These are phyloP conservation scores for Elsinoe australis DNA, from an alignment of 2,329 filamentous ascomycete genomes.

Conservation along the genomic window DNA sequence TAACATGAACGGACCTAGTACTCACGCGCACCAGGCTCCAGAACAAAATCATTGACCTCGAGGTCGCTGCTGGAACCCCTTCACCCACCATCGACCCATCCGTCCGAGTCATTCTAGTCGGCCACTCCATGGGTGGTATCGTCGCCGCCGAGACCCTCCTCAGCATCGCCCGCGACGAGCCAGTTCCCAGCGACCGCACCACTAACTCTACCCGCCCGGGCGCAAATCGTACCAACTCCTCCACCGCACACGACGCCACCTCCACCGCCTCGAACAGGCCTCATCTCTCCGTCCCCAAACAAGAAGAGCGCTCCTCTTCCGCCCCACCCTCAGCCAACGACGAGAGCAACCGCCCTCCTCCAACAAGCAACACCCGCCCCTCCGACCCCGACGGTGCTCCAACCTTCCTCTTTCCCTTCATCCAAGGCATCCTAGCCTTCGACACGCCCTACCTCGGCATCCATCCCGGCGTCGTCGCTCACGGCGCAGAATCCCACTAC, in stretches of 20 bases:
- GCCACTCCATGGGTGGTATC: conserved; percentile 87
- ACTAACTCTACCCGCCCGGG: conserved; percentile 19
- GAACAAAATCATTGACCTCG: conserved; percentile 87
- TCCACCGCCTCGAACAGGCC: conserved; percentile 11
- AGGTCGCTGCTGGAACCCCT: conserved; percentile 71
- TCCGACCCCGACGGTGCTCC: conserved; percentile 32
- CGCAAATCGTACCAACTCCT: conserved; percentile 19
- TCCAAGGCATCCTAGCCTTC: conserved; percentile 84
- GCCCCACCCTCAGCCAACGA: too few relatives aligned
- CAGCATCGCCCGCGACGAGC: conserved; percentile 60
- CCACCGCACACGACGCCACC: conserved; percentile 12
- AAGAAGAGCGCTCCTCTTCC: conserved; percentile 17
- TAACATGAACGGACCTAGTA: background rate
- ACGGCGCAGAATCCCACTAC: conserved; percentile 80
- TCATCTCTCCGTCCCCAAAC: conserved; percentile 16
- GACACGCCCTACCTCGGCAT: conserved; percentile 89
- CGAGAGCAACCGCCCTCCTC: conserved; percentile 17
- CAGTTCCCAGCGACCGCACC: conserved; percentile 34
- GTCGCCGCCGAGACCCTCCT: conserved; percentile 85
- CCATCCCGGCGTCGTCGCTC: conserved; percentile 72
- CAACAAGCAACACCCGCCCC: conserved; percentile 20
- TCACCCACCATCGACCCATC: conserved; percentile 81
- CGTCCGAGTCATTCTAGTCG: conserved; percentile 71
- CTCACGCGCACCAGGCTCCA: conserved; percentile 55
- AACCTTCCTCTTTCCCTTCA: conserved; percentile 80